Conservation (phyloP, 2,329 filamentous ascomycete genomes). For the Scortechinia acanthostroma region DNA sequence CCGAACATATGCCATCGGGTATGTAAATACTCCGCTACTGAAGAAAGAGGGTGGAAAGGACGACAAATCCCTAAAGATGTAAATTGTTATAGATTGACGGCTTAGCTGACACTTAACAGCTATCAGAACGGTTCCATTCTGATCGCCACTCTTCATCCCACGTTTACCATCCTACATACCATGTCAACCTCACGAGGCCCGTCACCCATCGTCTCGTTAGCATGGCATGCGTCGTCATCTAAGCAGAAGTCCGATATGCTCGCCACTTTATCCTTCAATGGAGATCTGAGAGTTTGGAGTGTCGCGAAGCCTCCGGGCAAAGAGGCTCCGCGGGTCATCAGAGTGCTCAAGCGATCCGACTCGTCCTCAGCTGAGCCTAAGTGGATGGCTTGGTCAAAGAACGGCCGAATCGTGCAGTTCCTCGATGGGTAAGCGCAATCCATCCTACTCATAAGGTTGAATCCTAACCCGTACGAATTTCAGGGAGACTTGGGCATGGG, state of each 20-base stretch:
- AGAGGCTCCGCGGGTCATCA: constrained; percentile 80
- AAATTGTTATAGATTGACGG: too few relatives aligned
- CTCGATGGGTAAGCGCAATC: constrained; percentile 69
- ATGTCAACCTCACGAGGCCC: constrained; percentile 77
- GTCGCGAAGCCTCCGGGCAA: constrained; percentile 72
- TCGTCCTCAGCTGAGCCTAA: constrained; percentile 70
- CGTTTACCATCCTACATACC: constrained; percentile 90
- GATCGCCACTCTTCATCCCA: constrained; percentile 79
- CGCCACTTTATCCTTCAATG: constrained; percentile 83
- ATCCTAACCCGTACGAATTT: constrained; percentile 19
- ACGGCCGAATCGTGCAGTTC: constrained; percentile 88
- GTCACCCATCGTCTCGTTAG: constrained; percentile 77
- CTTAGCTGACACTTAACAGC: constrained; percentile 34
- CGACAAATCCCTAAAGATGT: too few relatives aligned
- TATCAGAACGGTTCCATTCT: constrained; percentile 93
- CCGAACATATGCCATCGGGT: constrained; percentile 60
- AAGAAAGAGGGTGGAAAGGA: too few relatives aligned
- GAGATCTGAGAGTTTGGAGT: constrained; percentile 92
- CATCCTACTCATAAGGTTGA: constrained; percentile 31
- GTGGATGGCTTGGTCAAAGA: constrained; percentile 98
- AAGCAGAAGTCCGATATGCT: constrained; percentile 98
- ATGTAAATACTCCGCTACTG: constrained; percentile 7
- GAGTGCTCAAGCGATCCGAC: constrained; percentile 76
- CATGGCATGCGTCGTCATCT: constrained; percentile 94
- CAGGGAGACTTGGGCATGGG: constrained; percentile 89